Percentiles rank a stretch among this genome's conserved stretches.
Conservation (phyloP, 805 yeast species). For the Komagataella mondaviorum region DNA sequence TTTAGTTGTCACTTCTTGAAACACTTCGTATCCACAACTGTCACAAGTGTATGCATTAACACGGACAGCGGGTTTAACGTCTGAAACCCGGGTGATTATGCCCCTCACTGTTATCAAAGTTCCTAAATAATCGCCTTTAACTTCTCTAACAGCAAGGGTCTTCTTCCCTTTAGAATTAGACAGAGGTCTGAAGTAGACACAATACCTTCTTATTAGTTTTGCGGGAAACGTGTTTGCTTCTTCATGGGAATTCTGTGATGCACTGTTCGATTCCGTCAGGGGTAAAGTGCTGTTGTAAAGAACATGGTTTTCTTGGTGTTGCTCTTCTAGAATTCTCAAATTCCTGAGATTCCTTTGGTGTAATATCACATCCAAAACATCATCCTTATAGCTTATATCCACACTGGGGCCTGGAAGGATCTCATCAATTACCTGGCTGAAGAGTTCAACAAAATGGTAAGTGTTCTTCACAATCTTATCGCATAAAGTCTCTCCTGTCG, state of each 20-base stretch:
- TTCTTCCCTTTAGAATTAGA: constrained; percentile 30
- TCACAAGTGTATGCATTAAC: constrained; percentile 97
- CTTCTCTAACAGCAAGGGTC: constrained; percentile 79
- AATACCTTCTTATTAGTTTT: constrained; percentile 75
- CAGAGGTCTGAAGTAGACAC: constrained; percentile 75
- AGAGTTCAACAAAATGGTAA: constrained; percentile 64
- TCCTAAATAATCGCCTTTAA: constrained; percentile 76
- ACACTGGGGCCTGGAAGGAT: constrained; percentile 80
- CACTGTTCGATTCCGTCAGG: constrained; percentile 2
- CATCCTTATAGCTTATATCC: constrained; percentile 70
- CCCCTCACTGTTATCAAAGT: constrained; percentile 85
- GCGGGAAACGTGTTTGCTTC: constrained; percentile 61
- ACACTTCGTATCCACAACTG: constrained; percentile 90
- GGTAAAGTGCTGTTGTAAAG: constrained; percentile 19
- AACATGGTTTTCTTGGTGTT: constrained; percentile 35
- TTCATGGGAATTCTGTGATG: constrained; percentile 4
- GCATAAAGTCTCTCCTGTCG: constrained; percentile 4
- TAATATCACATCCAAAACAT: constrained; percentile 83
- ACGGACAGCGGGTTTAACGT: constrained; percentile 83
- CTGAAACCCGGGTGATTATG: constrained; percentile 88
- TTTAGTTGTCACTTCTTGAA: constrained; percentile 83
- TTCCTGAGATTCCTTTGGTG: constrained; percentile 84
- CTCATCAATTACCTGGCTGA: constrained; percentile 63
- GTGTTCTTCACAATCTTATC: constrained; percentile 61
- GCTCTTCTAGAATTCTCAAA: constrained; percentile 54